Evolutionary conservation across 2,329 filamentous ascomycete species (phyloP).

Genomic region (Xylariaceae sp.): DNA sequence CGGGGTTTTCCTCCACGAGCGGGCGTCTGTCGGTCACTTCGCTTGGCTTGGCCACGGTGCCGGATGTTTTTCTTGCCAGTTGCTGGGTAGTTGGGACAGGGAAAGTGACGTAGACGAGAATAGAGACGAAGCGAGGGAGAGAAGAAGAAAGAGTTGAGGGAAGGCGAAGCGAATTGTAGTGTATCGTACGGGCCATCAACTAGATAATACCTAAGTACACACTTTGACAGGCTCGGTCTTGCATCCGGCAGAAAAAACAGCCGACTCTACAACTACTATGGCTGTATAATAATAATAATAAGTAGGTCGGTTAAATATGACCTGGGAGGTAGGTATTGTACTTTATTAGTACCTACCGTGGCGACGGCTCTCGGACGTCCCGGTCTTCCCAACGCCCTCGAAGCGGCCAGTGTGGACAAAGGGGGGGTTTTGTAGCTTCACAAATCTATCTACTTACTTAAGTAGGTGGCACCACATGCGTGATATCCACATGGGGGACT

Average conservation of each 20-base stretch:
- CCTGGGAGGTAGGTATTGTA: background rate
- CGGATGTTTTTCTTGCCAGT: background rate
- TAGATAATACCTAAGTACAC: conserved; percentile 3
- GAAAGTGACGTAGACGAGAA: conserved; percentile 7
- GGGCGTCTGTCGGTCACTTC: conserved; percentile 5
- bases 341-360: background rate
- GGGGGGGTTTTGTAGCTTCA: conserved; percentile 30
- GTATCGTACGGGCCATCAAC: background rate
- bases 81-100: background rate
- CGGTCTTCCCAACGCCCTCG: background rate
- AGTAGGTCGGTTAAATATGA: background rate
- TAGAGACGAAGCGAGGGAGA: background rate
- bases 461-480: conserved; percentile 17
- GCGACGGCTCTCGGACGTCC: background rate
- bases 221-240: background rate
- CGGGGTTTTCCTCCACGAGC: background rate
- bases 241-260: conserved; percentile 3
- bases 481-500: conserved; percentile 19
- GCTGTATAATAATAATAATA: background rate
- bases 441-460: background rate
- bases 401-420: conserved; percentile 22
- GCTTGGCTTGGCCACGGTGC: conserved; percentile 1
- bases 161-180: conserved; percentile 1
- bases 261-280: conserved; percentile 8
- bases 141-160: background rate